Evolutionary conservation across 352 stramenopile genomes (phyloP).

Genomic region (Globisporangium perplexum): DNA sequence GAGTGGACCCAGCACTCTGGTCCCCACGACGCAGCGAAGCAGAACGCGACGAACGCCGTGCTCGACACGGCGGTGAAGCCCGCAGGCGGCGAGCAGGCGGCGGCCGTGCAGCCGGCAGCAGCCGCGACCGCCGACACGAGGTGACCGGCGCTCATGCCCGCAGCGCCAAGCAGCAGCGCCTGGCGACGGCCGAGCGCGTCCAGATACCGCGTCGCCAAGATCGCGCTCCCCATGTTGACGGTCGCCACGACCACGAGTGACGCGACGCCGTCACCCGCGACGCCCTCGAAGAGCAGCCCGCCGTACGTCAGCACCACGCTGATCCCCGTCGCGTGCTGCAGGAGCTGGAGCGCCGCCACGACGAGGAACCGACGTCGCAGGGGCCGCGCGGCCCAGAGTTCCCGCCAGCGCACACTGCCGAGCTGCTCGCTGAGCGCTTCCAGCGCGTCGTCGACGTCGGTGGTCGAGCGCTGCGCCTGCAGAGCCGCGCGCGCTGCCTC

Average conservation of each 20-base stretch:
- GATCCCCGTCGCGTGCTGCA: conserved; percentile 41
- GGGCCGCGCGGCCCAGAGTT: conserved; percentile 18
- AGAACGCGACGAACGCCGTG: conserved; percentile 32
- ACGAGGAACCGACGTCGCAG: conserved; percentile 25
- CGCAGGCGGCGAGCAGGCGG: neutral
- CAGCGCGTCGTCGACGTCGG: conserved; percentile 26
- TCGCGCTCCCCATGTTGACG: neutral
- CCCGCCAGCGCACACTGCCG: conserved; percentile 19
- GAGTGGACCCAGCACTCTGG: conserved; percentile 56
- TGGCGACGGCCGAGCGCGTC: neutral
- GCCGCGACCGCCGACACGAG: neutral
- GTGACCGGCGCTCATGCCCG: neutral
- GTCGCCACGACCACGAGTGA: conserved; percentile 10
- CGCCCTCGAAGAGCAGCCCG: conserved; percentile 25
- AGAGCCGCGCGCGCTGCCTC: conserved; percentile 22
- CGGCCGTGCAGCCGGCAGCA: neutral
- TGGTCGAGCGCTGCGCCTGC: conserved; percentile 21
- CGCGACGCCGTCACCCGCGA: conserved; percentile 22
- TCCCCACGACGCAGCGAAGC: conserved; percentile 48
- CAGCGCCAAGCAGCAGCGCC: neutral
- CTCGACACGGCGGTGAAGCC: neutral
- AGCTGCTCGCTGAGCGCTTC: conserved; percentile 43
- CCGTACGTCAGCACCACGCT: conserved; percentile 32
- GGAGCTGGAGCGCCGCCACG: conserved; percentile 25
- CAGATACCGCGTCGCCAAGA: neutral